Percentiles rank a stretch among this genome's conserved stretches.
Conservation (phyloP, 2,329 filamentous ascomycete genomes). For the Sarocladium strictum region DNA sequence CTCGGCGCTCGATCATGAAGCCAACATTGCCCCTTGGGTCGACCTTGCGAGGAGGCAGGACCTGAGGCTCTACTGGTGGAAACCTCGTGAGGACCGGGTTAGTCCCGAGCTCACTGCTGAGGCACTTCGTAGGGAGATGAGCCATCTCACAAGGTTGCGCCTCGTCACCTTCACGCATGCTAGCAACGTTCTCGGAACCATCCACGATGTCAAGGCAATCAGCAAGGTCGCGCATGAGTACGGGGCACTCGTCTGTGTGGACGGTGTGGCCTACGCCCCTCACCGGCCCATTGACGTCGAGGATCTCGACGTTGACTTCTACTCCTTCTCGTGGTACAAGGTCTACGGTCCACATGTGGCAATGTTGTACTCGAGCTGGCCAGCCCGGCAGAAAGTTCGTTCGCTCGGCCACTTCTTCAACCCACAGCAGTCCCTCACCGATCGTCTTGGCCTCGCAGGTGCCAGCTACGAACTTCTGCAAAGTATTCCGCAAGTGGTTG, state of each 20-base stretch:
- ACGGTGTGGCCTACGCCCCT: conserved; percentile 71
- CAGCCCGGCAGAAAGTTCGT: conserved; percentile 48
- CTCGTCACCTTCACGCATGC: conserved; percentile 69
- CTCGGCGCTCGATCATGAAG: conserved; percentile 70
- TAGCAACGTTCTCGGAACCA: conserved; percentile 67
- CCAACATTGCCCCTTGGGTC: conserved; percentile 70
- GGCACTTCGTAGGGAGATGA: conserved; percentile 52
- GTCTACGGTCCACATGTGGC: conserved; percentile 73
- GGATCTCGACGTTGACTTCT: conserved; percentile 66
- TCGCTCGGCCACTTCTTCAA: conserved; percentile 66
- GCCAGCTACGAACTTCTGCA: conserved; percentile 66
- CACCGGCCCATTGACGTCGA: conserved; percentile 65
- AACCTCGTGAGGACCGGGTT: conserved; percentile 31
- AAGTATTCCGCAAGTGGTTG: conserved; percentile 52
- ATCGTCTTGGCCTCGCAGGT: conserved; percentile 63
- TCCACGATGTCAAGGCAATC: conserved; percentile 56
- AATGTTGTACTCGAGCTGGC: conserved; percentile 58
- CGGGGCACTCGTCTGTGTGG: conserved; percentile 60
- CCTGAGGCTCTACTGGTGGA: conserved; percentile 67
- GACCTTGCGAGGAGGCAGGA: conserved; percentile 56
- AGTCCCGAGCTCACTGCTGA: conserved; percentile 55
- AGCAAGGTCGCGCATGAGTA: conserved; percentile 43
- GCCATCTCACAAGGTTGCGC: conserved; percentile 45
- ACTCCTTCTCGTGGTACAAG: conserved; percentile 79
- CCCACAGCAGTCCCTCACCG: conserved; percentile 47